Evolutionary conservation across 495 filamentous ascomycete species (phyloP).

Genomic region (Hyaloscypha variabilis): DNA sequence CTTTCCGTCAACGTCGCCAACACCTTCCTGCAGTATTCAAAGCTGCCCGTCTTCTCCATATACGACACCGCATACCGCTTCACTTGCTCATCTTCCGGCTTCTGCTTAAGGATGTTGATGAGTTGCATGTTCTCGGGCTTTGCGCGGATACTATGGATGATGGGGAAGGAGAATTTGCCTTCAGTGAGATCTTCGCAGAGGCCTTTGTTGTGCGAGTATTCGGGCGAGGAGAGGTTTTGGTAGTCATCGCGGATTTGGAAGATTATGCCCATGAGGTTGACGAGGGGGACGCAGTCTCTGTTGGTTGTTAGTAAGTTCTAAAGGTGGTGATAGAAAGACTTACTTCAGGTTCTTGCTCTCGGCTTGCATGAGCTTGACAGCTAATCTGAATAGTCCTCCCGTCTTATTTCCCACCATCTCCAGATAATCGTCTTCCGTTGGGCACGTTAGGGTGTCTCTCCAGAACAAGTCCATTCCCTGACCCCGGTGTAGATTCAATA

Average conservation of each 20-base stretch:
- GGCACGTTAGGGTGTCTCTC: constrained; percentile 91
- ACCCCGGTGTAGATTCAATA: constrained; percentile 91
- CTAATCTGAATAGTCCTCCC: constrained; percentile 91
- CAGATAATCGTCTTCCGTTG: constrained; percentile 93
- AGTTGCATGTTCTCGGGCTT: constrained; percentile 80
- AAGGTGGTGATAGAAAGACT: constrained; percentile 16
- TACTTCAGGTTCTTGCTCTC: constrained; percentile 67
- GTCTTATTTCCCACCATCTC: constrained; percentile 99
- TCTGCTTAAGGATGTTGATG: constrained; percentile 90
- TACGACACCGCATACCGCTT: constrained; percentile 91
- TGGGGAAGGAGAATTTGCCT: constrained; percentile 96
- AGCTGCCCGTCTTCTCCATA: constrained; percentile 88
- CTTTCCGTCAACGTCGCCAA: constrained; percentile 66
- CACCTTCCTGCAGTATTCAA: constrained; percentile 79
- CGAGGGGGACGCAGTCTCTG: constrained; percentile 79
- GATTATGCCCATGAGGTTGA: constrained; percentile 88
- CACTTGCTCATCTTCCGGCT: constrained; percentile 81
- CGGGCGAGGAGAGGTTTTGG: constrained; percentile 73
- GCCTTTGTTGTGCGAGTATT: constrained; percentile 88
- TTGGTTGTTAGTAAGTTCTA: constrained; percentile 3
- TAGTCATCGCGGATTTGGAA: constrained; percentile 99
- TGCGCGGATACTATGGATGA: constrained; percentile 91
- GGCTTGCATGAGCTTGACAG: constrained; percentile 95
- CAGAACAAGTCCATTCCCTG: constrained; percentile 99
- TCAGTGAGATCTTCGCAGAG: constrained; percentile 96